A percentile compares a stretch with the other conserved stretches of the same genome.
Conservation (phyloP, 2,329 filamentous ascomycete genomes). For the Alternaria tenuissima region DNA sequence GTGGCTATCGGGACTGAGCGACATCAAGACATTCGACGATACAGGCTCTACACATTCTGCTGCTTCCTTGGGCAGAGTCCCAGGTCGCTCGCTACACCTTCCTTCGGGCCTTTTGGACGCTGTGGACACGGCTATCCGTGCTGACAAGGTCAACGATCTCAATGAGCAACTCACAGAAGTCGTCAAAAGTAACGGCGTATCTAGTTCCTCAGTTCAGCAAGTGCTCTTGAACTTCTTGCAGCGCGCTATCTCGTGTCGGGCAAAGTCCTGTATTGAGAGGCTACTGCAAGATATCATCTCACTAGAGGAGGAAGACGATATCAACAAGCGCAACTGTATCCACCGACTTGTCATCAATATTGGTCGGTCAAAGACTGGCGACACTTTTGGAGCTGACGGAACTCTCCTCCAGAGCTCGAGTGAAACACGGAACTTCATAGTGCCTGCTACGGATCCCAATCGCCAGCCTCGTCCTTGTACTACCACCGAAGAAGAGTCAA, state of each 20-base stretch:
- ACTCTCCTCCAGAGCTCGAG: conserved; percentile 59
- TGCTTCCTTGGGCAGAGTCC: conserved; percentile 77
- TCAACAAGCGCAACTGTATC: conserved; percentile 92
- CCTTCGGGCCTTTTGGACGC: conserved; percentile 73
- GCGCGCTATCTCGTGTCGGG: conserved; percentile 74
- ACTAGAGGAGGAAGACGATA: conserved; percentile 87
- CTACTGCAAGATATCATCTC: conserved; percentile 74
- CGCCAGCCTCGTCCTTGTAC: conserved; percentile 68
- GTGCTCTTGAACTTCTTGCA: conserved; percentile 84
- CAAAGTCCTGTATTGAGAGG: conserved; percentile 73
- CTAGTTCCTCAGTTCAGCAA: conserved; percentile 65
- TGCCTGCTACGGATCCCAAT: conserved; percentile 75
- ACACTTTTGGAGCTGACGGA: conserved; percentile 58
- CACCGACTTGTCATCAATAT: conserved; percentile 93
- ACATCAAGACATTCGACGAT: conserved; percentile 80
- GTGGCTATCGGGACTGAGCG: conserved; percentile 84
- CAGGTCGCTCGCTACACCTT: conserved; percentile 77
- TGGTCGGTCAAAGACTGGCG: conserved; percentile 73
- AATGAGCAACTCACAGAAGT: conserved; percentile 65
- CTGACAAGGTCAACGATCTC: conserved; percentile 69
- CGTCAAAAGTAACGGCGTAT: conserved; percentile 59
- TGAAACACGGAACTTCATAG: conserved; percentile 76
- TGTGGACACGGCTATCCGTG: conserved; percentile 75
- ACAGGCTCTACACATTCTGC: conserved; percentile 73
- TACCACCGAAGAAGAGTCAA: conserved; percentile 70